A percentile compares a stretch with the other conserved stretches of the same genome.
These are phyloP conservation scores for Leccinum disarticulatum DNA, from an alignment of 768 basidiomycete genomes.

Conservation along the genomic window DNA sequence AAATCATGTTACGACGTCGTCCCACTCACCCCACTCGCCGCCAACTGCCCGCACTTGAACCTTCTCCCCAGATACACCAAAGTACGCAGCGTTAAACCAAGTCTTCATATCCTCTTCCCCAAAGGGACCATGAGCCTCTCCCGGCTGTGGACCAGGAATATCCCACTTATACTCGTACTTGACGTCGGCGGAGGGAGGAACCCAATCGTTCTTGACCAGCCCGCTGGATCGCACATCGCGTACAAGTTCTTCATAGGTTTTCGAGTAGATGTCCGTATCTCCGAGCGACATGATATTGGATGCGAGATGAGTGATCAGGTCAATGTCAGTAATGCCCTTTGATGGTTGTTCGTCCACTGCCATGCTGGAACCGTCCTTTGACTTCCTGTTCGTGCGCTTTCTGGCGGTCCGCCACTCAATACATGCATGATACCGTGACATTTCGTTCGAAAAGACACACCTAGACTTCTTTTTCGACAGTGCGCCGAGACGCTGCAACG, in stretches of 20 bases:
- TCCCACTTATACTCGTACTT: slow-evolving; percentile 86
- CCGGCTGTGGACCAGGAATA: slow-evolving; percentile 47
- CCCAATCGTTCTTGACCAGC: slow-evolving; percentile 65
- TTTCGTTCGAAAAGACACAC: slow-evolving; percentile 14
- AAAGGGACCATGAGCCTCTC: slow-evolving; percentile 76
- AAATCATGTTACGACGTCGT: slow-evolving; percentile 53
- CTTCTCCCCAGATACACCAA: slow-evolving; percentile 75
- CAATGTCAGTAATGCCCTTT: slow-evolving; percentile 56
- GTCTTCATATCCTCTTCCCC: slow-evolving; percentile 73
- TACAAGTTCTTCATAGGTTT: slow-evolving; percentile 83
- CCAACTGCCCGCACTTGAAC: slow-evolving; percentile 68
- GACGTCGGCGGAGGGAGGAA: slow-evolving; percentile 71
- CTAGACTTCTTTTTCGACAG: slow-evolving; percentile 51
- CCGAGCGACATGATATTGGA: slow-evolving; percentile 87
- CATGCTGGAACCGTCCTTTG: slow-evolving; percentile 42
- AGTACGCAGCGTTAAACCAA: slow-evolving; percentile 82
- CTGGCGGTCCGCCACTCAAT: slow-evolving; percentile 12
- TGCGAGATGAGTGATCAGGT: slow-evolving; percentile 79
- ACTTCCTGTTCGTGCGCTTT: slow-evolving; percentile 34
- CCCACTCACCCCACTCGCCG: slow-evolving; percentile 76
- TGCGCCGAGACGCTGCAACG: slow-evolving; percentile 78
- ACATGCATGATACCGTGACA: neutral
- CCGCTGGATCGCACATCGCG: slow-evolving; percentile 73
- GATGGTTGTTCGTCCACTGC: slow-evolving; percentile 45
- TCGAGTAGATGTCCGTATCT: slow-evolving; percentile 83